Percentiles rank a stretch among this genome's conserved stretches.
phyloP scores from a whole-genome alignment of 2,329 filamentous ascomycete species.

The Achaetomium macrosporum region DNA sequence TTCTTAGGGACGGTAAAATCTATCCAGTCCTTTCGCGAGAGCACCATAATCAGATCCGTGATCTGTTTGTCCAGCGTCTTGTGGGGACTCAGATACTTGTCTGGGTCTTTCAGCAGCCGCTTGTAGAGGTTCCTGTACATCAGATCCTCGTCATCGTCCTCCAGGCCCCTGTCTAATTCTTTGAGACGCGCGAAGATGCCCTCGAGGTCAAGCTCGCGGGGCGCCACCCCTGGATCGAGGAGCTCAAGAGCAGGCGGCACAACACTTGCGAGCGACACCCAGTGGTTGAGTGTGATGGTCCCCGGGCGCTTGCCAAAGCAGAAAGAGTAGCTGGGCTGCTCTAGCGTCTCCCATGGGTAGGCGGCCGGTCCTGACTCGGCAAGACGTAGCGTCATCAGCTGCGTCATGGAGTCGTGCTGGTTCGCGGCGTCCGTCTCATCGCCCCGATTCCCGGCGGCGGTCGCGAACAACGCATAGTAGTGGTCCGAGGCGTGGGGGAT shows the following conservation, averaged over 20 bases:
- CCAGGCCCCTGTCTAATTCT: constrained; percentile 51
- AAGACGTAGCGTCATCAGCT: constrained; percentile 52
- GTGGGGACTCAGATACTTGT: constrained; percentile 55
- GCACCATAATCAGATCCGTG: constrained; percentile 61
- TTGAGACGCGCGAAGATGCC: constrained; percentile 54
- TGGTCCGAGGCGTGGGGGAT: constrained; percentile 51
- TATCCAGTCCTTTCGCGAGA: constrained; percentile 66
- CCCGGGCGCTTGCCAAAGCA: constrained; percentile 61
- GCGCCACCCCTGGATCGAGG: constrained; percentile 51
- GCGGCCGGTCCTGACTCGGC: constrained; percentile 38
- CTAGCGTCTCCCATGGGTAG: constrained; percentile 63
- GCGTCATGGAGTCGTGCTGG: constrained; percentile 50
- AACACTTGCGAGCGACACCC: constrained; percentile 54
- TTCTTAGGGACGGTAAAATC: constrained; percentile 66
- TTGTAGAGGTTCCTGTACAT: constrained; percentile 62
- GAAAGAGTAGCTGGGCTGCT: constrained; percentile 67
- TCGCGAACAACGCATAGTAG: constrained; percentile 53
- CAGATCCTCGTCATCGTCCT: constrained; percentile 51
- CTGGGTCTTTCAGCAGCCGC: constrained; percentile 61
- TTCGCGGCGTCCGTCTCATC: constrained; percentile 44
- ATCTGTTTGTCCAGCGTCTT: constrained; percentile 65
- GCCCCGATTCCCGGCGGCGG: constrained; percentile 40
- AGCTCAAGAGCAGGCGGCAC: constrained; percentile 52
- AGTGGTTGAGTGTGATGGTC: constrained; percentile 67
- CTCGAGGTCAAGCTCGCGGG: constrained; percentile 55